These are phyloP conservation scores for Tillandsia fasciculata DNA, from an alignment of 176 grass and related monocot genomes.

Conservation along the genomic window DNA sequence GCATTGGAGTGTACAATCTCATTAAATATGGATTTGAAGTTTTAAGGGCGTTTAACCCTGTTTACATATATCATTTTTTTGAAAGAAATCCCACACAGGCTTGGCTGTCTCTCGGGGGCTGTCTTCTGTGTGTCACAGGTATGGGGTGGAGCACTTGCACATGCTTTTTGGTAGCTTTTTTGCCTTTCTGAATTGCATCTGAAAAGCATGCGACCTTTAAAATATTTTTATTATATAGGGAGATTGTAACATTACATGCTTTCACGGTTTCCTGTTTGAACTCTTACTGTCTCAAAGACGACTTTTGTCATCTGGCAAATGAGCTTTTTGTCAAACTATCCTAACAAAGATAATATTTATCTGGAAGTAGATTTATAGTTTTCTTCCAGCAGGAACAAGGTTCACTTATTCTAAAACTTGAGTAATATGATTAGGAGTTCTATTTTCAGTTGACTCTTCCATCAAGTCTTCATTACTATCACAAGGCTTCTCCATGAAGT, in stretches of 20 bases:
- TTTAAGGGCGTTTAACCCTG: conserved; percentile 74
- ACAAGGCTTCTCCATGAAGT: too few relatives aligned
- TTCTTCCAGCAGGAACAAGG: too few relatives aligned
- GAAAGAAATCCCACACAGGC: conserved; percentile 70
- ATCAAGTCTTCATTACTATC: too few relatives aligned
- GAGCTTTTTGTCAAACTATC: too few relatives aligned
- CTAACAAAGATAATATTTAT: too few relatives aligned
- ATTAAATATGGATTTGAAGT: conserved; percentile 65
- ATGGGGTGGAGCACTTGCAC: not conserved
- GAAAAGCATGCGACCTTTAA: not conserved
- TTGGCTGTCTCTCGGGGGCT: conserved; percentile 92
- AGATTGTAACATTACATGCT: not conserved
- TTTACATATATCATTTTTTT: conserved; percentile 82
- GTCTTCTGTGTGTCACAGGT: conserved; percentile 90
- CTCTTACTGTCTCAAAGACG: not conserved
- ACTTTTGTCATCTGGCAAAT: too few relatives aligned
- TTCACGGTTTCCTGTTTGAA: not conserved
- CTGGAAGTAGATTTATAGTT: too few relatives aligned
- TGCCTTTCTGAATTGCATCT: not conserved
- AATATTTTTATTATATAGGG: not conserved
- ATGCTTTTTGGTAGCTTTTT: not conserved
- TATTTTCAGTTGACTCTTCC: too few relatives aligned
- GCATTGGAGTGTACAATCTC: conserved; percentile 87
- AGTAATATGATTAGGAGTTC: too few relatives aligned
- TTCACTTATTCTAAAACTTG: too few relatives aligned